phyloP scores from a whole-genome alignment of 1,139 yeast genomes.

The Candida albicans region DNA sequence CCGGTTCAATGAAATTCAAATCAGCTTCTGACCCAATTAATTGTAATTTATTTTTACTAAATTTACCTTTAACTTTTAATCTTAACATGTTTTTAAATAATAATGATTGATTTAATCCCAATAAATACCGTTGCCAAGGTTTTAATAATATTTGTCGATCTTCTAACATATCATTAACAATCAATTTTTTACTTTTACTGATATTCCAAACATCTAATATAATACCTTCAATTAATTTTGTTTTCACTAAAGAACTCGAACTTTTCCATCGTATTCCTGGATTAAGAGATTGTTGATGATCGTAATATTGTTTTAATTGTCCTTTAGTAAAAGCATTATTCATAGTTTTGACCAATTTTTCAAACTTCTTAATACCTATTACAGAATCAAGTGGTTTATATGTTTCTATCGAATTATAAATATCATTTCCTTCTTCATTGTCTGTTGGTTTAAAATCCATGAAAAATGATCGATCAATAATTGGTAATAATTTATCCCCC shows the following conservation, averaged over 20 bases:
- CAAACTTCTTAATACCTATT: constrained; percentile 15
- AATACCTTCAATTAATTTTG: constrained; percentile 23
- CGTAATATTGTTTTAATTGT: constrained; percentile 24
- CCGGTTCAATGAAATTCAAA: constrained; percentile 5
- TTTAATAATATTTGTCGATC: constrained; percentile 14
- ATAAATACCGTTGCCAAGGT: constrained; percentile 44
- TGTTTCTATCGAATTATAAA: constrained; percentile 15
- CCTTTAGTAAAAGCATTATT: constrained; percentile 20
- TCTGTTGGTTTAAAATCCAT: background rate
- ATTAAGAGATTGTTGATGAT: background rate
- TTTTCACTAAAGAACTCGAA: constrained; percentile 11
- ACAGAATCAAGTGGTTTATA: constrained; percentile 14
- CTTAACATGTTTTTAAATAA: constrained; percentile 2
- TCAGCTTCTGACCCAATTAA: constrained; percentile 6
- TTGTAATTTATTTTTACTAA: constrained; percentile 2
- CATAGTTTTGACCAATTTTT: constrained; percentile 12
- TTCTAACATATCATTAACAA: constrained; percentile 40
- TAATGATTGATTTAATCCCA: constrained; percentile 16
- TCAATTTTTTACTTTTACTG: constrained; percentile 24
- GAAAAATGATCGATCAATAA: background rate
- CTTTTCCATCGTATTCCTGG: constrained; percentile 7
- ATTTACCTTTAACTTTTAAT: constrained; percentile 2
- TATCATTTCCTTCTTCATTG: constrained; percentile 1
- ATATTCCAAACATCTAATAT: constrained; percentile 43
- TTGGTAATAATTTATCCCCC: background rate